Evolutionary conservation across 306 rosid genomes (phyloP).

Genomic region (Elaeagnus macrophylla): DNA sequence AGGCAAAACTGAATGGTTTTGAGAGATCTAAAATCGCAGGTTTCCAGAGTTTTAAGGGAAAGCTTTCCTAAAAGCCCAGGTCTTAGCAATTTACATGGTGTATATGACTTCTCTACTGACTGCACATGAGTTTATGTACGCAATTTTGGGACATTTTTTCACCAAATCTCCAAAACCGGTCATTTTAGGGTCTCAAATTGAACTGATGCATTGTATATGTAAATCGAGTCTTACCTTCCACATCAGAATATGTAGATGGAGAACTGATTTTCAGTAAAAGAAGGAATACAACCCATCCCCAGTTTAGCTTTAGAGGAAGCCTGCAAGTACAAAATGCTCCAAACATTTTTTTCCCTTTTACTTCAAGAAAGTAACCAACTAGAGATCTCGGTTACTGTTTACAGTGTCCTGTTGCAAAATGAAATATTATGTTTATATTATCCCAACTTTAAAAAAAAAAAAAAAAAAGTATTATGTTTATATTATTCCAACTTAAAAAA

Average conservation of each 20-base stretch:
- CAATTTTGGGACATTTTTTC: too few relatives aligned
- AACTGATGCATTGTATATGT: too few relatives aligned
- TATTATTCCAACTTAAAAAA: background rate
- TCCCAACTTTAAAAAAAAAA: background rate
- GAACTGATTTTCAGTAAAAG: constrained; percentile 32
- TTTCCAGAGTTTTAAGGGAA: too few relatives aligned
- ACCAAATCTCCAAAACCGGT: background rate
- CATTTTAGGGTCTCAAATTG: background rate
- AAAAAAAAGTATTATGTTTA: background rate
- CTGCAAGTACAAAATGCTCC: constrained; percentile 16
- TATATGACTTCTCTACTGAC: too few relatives aligned
- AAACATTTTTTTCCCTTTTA: constrained; percentile 37
- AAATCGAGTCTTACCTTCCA: constrained; percentile 53
- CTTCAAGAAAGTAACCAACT: constrained; percentile 20
- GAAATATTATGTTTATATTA: background rate
- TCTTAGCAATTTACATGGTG: too few relatives aligned
- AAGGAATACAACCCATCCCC: constrained; percentile 43
- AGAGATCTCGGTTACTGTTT: constrained; percentile 9
- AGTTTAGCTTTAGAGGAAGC: constrained; percentile 37
- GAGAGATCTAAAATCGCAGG: too few relatives aligned
- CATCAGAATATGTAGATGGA: constrained; percentile 52
- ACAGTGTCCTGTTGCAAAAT: background rate
- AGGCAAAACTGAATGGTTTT: too few relatives aligned
- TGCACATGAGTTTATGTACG: too few relatives aligned
- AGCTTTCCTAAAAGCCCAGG: too few relatives aligned